Base-by-base conservation (phyloP, 164 flowering plant genomes). In the Kingdonia uniflora region DNA sequence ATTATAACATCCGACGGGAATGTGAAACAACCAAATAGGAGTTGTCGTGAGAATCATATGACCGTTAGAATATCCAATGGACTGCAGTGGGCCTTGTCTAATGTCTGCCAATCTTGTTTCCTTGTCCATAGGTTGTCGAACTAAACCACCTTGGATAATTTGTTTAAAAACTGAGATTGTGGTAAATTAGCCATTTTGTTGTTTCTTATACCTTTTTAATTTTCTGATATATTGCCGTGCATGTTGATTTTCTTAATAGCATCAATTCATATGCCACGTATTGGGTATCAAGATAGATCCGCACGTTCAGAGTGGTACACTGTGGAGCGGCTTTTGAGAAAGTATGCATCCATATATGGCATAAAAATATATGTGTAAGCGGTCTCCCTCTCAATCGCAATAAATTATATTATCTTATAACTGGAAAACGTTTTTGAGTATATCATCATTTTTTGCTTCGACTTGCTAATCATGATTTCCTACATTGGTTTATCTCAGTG, bases 251-350 rank as follows among this genome's bases (percentile, higher is more conserved):
- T 16, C 51, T 43, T 42, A 13, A 59, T 57, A 90, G 97, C 92
- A 57, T 87, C 97, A 45, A 73, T 87, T 51, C 97, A 90, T 71
- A 84, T 92, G 96, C 96, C 98, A 20, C 82, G 95, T n/a, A 78
- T 92, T 46, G 92, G 95, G 16, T 87, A 83, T 61, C 87, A 78
- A 69, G 79, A 70, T 58, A 84, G 82, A 66, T 72, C 87, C 35
- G 79, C 76, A 47, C 90, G 85, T 26, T 79, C 96, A 21, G 82
- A 79, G 26, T 91, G 98, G 98, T 91, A 91, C 54, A 56, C 81
- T 0, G 81, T 84, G 42, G 98, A 91, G 59, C 96, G 96, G 33
- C 78, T 87, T 33, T 73, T 91, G 25, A 75, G 88, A 21, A 91
- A 91, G 73, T 85, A 91, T 73, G 78, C 95, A 47, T 77, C 96